These are phyloP conservation scores for Exophiala mesophila DNA, from an alignment of 2,329 filamentous ascomycete genomes.

Conservation along the genomic window DNA sequence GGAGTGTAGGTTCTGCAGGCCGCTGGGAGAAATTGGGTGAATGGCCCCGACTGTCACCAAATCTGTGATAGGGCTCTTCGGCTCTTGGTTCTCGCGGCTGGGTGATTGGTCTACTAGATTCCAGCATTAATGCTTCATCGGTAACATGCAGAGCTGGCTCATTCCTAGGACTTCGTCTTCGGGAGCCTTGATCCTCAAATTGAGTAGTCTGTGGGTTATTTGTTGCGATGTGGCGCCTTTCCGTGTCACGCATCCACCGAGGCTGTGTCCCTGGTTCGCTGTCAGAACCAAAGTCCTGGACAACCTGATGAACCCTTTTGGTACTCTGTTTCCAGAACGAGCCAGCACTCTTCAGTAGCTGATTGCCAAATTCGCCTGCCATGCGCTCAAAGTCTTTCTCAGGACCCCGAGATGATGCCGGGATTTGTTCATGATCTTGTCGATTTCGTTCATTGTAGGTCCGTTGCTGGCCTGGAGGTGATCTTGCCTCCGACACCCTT, in stretches of 20 bases:
- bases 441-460: conserved; percentile 13
- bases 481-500: conserved; percentile 31
- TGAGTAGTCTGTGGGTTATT: conserved; percentile 19
- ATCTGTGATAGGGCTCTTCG: conserved; percentile 18
- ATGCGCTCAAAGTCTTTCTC: conserved; percentile 75
- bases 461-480: conserved; percentile 50
- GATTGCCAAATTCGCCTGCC: conserved; percentile 76
- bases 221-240: conserved; percentile 27
- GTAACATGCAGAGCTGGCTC: conserved; percentile 24
- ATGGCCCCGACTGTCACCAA: conserved; percentile 14
- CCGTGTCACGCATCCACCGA: conserved; percentile 85
- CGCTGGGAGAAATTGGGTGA: too few species aligned
- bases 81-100: conserved; percentile 30
- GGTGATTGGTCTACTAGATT: conserved; percentile 58
- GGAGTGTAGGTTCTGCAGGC: too few species aligned
- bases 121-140: conserved; percentile 68
- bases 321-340: conserved; percentile 91
- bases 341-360: conserved; percentile 86
- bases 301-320: conserved; percentile 87
- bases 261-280: conserved; percentile 73
- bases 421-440: conserved; percentile 27
- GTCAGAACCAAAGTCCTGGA: conserved; percentile 72
- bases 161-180: too few species aligned
- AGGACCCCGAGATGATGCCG: conserved; percentile 35
- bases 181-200: conserved; percentile 3